These are phyloP conservation scores for Candida sanyaensis DNA, from an alignment of 1,139 yeast species.

Conservation along the genomic window DNA sequence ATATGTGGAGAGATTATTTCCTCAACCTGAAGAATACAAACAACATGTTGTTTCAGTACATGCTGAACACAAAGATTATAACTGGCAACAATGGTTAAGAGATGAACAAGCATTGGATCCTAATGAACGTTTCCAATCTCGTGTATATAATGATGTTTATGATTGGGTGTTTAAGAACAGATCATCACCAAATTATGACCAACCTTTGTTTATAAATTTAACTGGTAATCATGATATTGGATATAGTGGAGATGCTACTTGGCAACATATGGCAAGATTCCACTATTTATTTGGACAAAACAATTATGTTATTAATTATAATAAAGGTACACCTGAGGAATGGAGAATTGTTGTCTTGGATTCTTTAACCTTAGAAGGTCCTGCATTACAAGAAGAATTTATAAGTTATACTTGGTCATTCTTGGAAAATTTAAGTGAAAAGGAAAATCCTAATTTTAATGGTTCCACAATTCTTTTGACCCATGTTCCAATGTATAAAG, in stretches of 20 bases:
- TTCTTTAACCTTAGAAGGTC: conserved; percentile 85
- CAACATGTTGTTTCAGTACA: conserved; percentile 49
- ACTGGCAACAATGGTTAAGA: conserved; percentile 53
- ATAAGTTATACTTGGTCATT: conserved; percentile 71
- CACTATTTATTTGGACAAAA: conserved; percentile 75
- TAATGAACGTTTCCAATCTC: conserved; percentile 44
- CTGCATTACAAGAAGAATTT: conserved; percentile 77
- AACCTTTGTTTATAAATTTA: conserved; percentile 71
- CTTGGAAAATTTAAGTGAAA: conserved; percentile 53
- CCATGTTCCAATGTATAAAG: conserved; percentile 87
- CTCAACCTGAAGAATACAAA: conserved; percentile 52
- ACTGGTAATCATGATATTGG: conserved; percentile 98
- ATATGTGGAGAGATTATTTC: conserved; percentile 65
- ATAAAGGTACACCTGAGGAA: conserved; percentile 60
- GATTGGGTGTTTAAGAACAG: conserved; percentile 58
- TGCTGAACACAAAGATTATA: conserved; percentile 48
- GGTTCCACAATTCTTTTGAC: conserved; percentile 86
- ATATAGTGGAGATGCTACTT: conserved; percentile 91
- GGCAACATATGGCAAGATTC: conserved; percentile 86
- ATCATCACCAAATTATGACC: conserved; percentile 34
- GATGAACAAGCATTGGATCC: conserved; percentile 42
- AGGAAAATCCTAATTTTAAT: conserved; percentile 48
- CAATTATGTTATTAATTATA: conserved; percentile 76
- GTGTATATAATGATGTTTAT: conserved; percentile 59
- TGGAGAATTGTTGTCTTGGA: conserved; percentile 88